Conservation (phyloP, 1,284 basidiomycete species). For the Coriolopsis trogii region DNA sequence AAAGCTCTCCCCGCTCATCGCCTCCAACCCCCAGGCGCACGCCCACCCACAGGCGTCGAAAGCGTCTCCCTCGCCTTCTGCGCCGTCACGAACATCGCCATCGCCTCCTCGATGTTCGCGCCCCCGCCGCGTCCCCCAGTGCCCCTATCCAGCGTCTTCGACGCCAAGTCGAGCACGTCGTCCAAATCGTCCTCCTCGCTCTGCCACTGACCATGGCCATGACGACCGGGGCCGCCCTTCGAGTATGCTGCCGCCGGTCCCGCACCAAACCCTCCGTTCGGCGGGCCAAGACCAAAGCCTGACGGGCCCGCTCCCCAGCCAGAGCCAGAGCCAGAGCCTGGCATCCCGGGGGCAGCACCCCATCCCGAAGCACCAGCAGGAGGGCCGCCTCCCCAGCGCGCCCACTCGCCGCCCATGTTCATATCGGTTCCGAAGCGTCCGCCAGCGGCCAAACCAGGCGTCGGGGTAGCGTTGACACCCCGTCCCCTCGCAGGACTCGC, state of each 20-base stretch:
- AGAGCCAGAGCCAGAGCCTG: not conserved
- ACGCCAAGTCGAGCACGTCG: constrained; percentile 16
- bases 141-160: constrained; percentile 12
- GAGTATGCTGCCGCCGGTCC: too few relatives aligned
- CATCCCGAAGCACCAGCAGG: not conserved
- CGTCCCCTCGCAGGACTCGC: constrained; percentile 17
- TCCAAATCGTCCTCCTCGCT: constrained; percentile 12
- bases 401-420: constrained; percentile 7
- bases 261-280: not conserved
- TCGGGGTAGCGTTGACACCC: constrained; percentile 8
- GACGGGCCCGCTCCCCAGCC: constrained; percentile 1
- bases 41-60: constrained; percentile 21
- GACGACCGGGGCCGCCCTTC: too few relatives aligned
- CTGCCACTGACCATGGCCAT: constrained; percentile 12
- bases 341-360: not conserved
- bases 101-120: constrained; percentile 20
- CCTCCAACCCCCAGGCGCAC: constrained; percentile 12
- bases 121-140: constrained; percentile 1
- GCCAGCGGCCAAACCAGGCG: constrained; percentile 9
- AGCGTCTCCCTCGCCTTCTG: constrained; percentile 21
- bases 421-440: constrained; percentile 3
- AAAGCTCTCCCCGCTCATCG: constrained; percentile 2
- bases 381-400: constrained; percentile 3
- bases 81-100: constrained; percentile 24
- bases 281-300: not conserved